These are phyloP conservation scores for Curvularia hawaiiensis DNA, from an alignment of 2,329 filamentous ascomycete species.

Conservation along the genomic window DNA sequence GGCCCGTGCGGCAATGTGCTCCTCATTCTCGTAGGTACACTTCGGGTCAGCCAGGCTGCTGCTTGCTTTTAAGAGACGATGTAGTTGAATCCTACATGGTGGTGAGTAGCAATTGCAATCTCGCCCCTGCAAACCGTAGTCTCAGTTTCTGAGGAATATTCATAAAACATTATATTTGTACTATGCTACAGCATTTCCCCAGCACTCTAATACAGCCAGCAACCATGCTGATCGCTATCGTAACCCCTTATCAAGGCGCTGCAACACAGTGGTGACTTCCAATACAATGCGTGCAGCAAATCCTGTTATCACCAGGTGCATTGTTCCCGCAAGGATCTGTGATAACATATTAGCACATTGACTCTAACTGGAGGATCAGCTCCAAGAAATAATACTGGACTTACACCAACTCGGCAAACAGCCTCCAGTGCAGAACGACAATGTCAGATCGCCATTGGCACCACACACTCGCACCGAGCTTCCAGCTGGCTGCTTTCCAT, in stretches of 20 bases:
- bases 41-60: no score
- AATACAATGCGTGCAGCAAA: constrained; percentile 39
- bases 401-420: constrained; percentile 43
- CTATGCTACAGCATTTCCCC: no score
- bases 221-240: neutral
- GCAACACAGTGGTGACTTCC: constrained; percentile 37
- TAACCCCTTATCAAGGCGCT: constrained; percentile 10
- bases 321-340: constrained; percentile 27
- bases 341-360: neutral
- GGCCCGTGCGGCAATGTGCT: no score
- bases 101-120: no score
- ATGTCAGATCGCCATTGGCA: constrained; percentile 28
- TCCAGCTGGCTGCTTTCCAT: constrained; percentile 30
- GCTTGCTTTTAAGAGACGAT: no score
- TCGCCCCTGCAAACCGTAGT: no score
- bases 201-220: no score
- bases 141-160: no score
- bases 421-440: constrained; percentile 35
- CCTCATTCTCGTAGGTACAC: no score
- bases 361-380: neutral
- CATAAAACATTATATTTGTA: no score
- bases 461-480: constrained; percentile 32
- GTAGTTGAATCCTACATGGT: no score
- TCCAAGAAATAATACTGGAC: constrained; percentile 2
- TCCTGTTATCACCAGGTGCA: constrained; percentile 25